A percentile compares a stretch with the other conserved stretches of the same genome.
Conservation (phyloP, 352 stramenopile species). For the Phytophthora sojae region DNA sequence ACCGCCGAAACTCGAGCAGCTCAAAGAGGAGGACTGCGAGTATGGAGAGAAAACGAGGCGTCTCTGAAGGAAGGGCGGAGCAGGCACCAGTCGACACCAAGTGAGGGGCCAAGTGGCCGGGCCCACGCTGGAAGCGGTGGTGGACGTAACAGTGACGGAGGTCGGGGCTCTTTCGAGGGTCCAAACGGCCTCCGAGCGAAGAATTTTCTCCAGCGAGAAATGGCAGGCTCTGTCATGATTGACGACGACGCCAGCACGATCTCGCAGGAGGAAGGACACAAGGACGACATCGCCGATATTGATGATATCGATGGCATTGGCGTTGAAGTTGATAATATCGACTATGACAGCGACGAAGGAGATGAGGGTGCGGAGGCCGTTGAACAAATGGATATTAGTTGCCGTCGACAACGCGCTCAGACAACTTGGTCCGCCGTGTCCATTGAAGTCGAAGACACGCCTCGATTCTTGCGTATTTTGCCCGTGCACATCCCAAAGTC, state of each 20-base stretch:
- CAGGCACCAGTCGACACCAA: conserved; percentile 10
- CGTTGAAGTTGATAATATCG: conserved; percentile 13
- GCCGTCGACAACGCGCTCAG: conserved; percentile 13
- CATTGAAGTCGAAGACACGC: conserved; percentile 82
- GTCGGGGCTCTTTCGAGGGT: conserved; percentile 9
- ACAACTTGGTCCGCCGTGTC: conserved; percentile 55
- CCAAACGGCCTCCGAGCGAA: conserved; percentile 45
- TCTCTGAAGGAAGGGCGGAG: conserved; percentile 14
- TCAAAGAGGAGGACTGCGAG: conserved; percentile 30
- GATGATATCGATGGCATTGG: conserved; percentile 3
- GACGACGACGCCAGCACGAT: conserved; percentile 50
- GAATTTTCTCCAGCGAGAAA: conserved; percentile 50
- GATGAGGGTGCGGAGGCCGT: conserved; percentile 28
- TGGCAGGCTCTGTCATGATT: conserved; percentile 40
- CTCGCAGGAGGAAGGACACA: conserved; percentile 37
- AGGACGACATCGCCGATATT: conserved; percentile 23
- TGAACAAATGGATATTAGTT: conserved; percentile 4
- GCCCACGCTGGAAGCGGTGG: conserved; percentile 3
- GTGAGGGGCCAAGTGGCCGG: conserved; percentile 8
- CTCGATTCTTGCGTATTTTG: conserved; percentile 75
- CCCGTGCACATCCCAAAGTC: conserved; percentile 83
- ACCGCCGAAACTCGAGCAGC: conserved; percentile 26
- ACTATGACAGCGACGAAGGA: conserved; percentile 28
- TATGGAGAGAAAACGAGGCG: conserved; percentile 25
- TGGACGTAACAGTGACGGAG: conserved; percentile 2